Evolutionary conservation across 2,329 filamentous ascomycete genomes (phyloP).

Genomic region (Byssochlamys sp.): DNA sequence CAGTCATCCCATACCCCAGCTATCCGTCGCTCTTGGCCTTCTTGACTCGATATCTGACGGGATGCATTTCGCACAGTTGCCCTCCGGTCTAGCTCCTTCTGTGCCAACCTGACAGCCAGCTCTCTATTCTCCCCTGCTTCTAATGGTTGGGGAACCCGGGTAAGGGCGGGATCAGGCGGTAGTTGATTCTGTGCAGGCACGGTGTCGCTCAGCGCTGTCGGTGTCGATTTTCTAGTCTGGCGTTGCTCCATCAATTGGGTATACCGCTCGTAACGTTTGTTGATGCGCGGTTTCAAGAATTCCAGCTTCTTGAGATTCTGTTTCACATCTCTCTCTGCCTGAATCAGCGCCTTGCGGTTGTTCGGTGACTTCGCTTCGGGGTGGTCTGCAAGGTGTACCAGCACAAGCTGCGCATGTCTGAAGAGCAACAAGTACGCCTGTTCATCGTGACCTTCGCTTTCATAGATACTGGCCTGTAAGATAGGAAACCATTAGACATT

Average conservation of each 20-base stretch:
- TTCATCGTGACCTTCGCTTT: constrained; percentile 73
- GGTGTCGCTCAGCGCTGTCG: constrained; percentile 5
- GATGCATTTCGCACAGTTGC: constrained; percentile 52
- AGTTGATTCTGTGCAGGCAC: constrained; percentile 8
- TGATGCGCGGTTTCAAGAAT: constrained; percentile 67
- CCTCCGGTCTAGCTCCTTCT: constrained; percentile 59
- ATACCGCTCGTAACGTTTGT: constrained; percentile 61
- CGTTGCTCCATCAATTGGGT: constrained; percentile 41
- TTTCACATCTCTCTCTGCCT: constrained; percentile 53
- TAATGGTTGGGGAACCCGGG: constrained; percentile 50
- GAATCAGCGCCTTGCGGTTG: constrained; percentile 43
- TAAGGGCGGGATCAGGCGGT: constrained; percentile 49
- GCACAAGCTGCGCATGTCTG: constrained; percentile 74
- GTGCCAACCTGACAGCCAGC: constrained; percentile 66
- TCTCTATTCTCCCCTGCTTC: constrained; percentile 64
- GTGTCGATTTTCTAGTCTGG: constrained; percentile 31
- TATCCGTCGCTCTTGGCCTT: constrained; percentile 47
- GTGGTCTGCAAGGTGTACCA: constrained; percentile 64
- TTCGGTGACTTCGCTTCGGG: constrained; percentile 62
- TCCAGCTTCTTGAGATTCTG: constrained; percentile 63
- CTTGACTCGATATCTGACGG: constrained; percentile 47
- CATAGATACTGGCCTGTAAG: constrained; percentile 67
- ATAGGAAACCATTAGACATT: background rate
- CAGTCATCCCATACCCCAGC: constrained; percentile 47
- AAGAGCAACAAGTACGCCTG: constrained; percentile 88